Evolutionary conservation across 768 basidiomycete genomes (phyloP), one percentile per base, ranked within the genome.

Genomic region (Asterophora lycoperdoides): DNA sequence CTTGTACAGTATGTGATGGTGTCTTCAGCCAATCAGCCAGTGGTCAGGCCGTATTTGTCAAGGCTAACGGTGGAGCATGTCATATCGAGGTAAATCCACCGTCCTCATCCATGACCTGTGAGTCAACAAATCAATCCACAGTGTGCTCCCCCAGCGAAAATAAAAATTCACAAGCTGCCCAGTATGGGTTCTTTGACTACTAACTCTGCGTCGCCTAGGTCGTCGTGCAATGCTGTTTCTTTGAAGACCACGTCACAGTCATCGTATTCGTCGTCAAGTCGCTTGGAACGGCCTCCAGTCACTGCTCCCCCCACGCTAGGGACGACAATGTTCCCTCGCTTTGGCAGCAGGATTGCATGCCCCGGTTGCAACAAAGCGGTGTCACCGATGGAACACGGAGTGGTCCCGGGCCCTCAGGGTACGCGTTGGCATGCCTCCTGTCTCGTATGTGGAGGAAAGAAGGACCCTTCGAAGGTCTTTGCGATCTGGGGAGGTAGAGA

Each of bases 331-430:
- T 74, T 70, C 55, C 75, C 79, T 36, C 78, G 81, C 5, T 86
- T 85, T 58, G 84, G 84, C 10, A 74, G 76, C 41, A 71, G 74
- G 29, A 68, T 73, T n/a, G 55, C 72, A 20, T 93, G 90, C 57
- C 88, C 89, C 8, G 89, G 86, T 19, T 93, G 90, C 63, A 72
- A 71, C 44, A 81, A 78, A 56, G 60, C 78, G 0, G 90, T 92
- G 10, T 87, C 86, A 13, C 79, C 79, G 1, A 91, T 93, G 89
- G 90, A 92, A 59, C 74, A 79, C 49, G 90, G 90, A 8, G 89
- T 92, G 26, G 85, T 93, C 33, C 84, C 88, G 20, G 90, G 90
- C 4, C 90, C 90, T 18, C 84, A 87, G 51, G 86, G 86, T 30
- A 83, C 84, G 28, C 77, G 79, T 53, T 93, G 90, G 90, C 90